Conservation (phyloP, 2,329 filamentous ascomycete genomes). For the Trichoderma harzianum region DNA sequence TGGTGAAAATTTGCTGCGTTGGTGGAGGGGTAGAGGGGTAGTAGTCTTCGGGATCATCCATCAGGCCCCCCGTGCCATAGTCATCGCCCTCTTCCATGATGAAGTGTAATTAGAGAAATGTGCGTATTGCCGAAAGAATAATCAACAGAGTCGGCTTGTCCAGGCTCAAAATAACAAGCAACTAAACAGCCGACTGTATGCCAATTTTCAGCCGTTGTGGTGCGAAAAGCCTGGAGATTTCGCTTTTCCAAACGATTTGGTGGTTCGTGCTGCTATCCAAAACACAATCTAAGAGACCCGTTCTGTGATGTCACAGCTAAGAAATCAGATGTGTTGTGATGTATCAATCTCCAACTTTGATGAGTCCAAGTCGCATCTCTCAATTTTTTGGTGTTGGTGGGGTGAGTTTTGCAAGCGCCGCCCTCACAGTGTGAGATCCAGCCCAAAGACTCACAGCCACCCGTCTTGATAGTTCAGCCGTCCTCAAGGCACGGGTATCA, state of each 20-base stretch:
- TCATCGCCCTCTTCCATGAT: conserved; percentile 36
- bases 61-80: conserved; percentile 52
- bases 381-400: conserved; percentile 14
- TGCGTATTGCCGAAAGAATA: neutral
- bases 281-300: too few species aligned
- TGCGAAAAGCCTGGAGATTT: neutral
- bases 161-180: neutral
- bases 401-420: conserved; percentile 9
- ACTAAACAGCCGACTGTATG: neutral
- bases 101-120: neutral
- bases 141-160: neutral
- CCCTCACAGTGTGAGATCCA: conserved; percentile 18
- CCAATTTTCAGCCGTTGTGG: neutral
- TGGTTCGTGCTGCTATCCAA: neutral
- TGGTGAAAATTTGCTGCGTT: conserved; percentile 67
- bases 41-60: conserved; percentile 77
- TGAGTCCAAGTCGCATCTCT: neutral
- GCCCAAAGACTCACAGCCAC: neutral
- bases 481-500: neutral
- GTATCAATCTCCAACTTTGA: neutral
- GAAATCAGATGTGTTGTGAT: neutral
- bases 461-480: neutral
- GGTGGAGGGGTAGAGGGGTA: conserved; percentile 74
- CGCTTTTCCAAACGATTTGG: neutral
- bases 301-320: neutral